These are phyloP conservation scores for Litchi chinensis DNA, from an alignment of 345 rosid species.

Conservation along the genomic window DNA sequence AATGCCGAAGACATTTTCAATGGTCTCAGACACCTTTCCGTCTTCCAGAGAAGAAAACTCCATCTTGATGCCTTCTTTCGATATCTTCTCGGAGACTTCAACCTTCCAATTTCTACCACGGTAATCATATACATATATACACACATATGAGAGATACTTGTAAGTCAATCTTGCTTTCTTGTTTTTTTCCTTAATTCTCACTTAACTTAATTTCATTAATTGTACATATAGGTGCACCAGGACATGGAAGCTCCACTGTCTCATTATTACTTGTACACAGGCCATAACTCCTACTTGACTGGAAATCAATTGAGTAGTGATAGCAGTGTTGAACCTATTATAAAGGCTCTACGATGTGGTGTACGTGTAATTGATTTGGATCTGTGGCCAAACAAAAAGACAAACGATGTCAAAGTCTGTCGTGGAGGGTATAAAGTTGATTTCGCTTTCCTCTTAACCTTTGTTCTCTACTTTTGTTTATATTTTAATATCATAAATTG, in stretches of 20 bases:
- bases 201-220: background rate
- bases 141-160: too few species aligned
- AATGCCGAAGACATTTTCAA: slow-evolving; percentile 52
- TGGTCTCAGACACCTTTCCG: slow-evolving; percentile 51
- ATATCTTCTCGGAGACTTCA: slow-evolving; percentile 56
- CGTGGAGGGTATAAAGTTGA: slow-evolving; percentile 65
- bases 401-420: slow-evolving; percentile 55
- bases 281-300: slow-evolving; percentile 89
- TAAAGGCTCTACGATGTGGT: slow-evolving; percentile 52
- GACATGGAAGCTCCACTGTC: slow-evolving; percentile 72
- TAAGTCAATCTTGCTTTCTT: background rate
- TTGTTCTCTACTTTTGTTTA: background rate
- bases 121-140: slow-evolving; percentile 28
- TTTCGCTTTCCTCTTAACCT: background rate
- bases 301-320: slow-evolving; percentile 73
- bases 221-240: slow-evolving; percentile 58
- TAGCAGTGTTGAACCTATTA: slow-evolving; percentile 65
- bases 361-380: slow-evolving; percentile 89
- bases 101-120: slow-evolving; percentile 33
- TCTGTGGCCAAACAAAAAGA: slow-evolving; percentile 69
- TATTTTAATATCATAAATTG: background rate
- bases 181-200: too few species aligned
- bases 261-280: slow-evolving; percentile 79
- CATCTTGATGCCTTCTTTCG: slow-evolving; percentile 56
- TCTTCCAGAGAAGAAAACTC: slow-evolving; percentile 52